Evolutionary conservation across 768 basidiomycete genomes (phyloP).

Genomic region (Suillus discolor): DNA sequence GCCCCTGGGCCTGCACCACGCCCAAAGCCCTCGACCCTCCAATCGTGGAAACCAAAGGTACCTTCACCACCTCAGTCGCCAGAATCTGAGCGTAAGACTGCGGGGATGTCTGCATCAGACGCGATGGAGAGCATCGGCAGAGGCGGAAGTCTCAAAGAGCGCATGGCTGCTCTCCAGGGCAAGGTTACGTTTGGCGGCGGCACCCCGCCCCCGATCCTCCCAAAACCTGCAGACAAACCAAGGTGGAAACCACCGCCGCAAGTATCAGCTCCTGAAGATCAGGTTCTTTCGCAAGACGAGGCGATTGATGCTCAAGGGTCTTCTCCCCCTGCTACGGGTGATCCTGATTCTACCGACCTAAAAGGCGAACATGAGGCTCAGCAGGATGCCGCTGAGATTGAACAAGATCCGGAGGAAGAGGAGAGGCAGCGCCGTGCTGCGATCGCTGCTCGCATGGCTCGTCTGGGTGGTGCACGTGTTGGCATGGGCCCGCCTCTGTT

Average conservation of each 20-base stretch:
- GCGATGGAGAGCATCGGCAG: constrained; percentile 85
- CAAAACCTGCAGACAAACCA: constrained; percentile 70
- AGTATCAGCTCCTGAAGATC: constrained; percentile 45
- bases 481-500: constrained; percentile 81
- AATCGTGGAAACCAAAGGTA: constrained; percentile 69
- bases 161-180: constrained; percentile 93
- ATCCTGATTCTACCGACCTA: constrained; percentile 28
- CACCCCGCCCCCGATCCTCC: constrained; percentile 49
- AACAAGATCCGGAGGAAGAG: constrained; percentile 58
- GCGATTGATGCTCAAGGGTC: constrained; percentile 35
- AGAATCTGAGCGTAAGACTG: constrained; percentile 28
- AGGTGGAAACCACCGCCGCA: constrained; percentile 86
- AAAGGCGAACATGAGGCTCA: constrained; percentile 16
- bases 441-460: constrained; percentile 92
- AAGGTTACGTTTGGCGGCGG: constrained; percentile 71
- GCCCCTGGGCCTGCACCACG: constrained; percentile 44
- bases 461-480: constrained; percentile 81
- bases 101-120: constrained; percentile 80
- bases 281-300: constrained; percentile 20
- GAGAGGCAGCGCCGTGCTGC: constrained; percentile 81
- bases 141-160: constrained; percentile 83
- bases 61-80: constrained; percentile 45
- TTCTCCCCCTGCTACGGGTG: constrained; percentile 35
- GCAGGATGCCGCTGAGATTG: constrained; percentile 20
- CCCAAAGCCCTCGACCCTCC: constrained; percentile 66